Evolutionary conservation across 2,329 filamentous ascomycete genomes (phyloP).

Genomic region (Hortaea werneckii): DNA sequence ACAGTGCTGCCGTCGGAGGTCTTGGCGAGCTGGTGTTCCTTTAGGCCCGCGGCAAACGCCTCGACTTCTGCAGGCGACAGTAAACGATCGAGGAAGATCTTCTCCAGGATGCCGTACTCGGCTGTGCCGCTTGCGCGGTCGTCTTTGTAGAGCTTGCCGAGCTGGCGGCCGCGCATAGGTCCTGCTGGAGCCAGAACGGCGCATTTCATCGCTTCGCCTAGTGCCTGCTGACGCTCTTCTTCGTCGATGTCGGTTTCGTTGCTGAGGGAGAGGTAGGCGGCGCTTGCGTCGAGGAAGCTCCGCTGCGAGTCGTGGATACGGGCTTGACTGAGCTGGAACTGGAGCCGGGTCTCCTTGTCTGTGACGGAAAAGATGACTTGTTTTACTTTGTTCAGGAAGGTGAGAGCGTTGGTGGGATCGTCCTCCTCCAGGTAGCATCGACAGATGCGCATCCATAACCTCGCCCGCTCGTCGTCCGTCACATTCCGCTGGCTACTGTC

Average conservation of each 20-base stretch:
- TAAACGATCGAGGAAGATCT: conserved; percentile 90
- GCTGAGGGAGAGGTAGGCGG: conserved; percentile 81
- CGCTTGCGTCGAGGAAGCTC: conserved; percentile 76
- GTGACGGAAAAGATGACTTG: conserved; percentile 73
- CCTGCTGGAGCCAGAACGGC: conserved; percentile 88
- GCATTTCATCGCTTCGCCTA: conserved; percentile 81
- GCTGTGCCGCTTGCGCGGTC: conserved; percentile 66
- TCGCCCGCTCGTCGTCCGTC: conserved; percentile 69
- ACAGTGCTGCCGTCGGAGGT: conserved; percentile 89
- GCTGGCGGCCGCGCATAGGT: conserved; percentile 65
- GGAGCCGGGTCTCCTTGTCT: conserved; percentile 63
- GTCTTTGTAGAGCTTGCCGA: conserved; percentile 86
- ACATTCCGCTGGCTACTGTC: conserved; percentile 82
- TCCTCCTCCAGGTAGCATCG: conserved; percentile 90
- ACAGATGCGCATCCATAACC: conserved; percentile 87
- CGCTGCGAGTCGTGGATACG: conserved; percentile 86
- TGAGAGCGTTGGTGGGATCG: conserved; percentile 74
- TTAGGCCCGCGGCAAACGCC: conserved; percentile 69
- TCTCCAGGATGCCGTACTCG: conserved; percentile 84
- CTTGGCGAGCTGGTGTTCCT: conserved; percentile 79
- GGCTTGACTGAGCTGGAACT: conserved; percentile 86
- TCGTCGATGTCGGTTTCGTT: conserved; percentile 70
- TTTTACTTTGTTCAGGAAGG: conserved; percentile 89
- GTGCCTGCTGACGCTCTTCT: conserved; percentile 72
- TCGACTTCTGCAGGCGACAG: conserved; percentile 73